Percentiles rank a stretch among this genome's conserved stretches.
phyloP scores from a whole-genome alignment of 129 eudicot species.

The Arctium minus region DNA sequence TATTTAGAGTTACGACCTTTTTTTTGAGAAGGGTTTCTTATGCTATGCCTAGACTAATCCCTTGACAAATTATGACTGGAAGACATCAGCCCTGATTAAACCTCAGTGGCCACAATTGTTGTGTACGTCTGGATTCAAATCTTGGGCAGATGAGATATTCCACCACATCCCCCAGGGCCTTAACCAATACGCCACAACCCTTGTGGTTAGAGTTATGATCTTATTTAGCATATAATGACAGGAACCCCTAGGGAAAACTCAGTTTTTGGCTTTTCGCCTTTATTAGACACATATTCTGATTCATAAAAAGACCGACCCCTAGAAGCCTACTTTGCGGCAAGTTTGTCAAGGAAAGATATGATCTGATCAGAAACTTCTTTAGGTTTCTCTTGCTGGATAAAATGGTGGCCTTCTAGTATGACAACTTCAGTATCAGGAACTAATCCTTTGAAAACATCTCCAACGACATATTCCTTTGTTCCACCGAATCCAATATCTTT shows the following conservation, averaged over 20 bases:
- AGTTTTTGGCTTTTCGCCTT: neutral
- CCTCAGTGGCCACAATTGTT: too few relatives aligned
- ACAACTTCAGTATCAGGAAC: slow-evolving; percentile 26
- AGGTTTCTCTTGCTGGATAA: slow-evolving; percentile 24
- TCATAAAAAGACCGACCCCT: neutral
- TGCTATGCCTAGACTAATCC: too few relatives aligned
- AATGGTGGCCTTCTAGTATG: slow-evolving; percentile 21
- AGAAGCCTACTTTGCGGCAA: neutral
- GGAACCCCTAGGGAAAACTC: neutral
- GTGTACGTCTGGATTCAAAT: too few relatives aligned
- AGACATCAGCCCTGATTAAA: too few relatives aligned
- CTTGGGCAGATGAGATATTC: too few relatives aligned
- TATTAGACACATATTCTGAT: neutral
- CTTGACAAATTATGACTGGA: too few relatives aligned
- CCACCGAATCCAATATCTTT: slow-evolving; percentile 17
- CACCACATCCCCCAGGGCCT: too few relatives aligned
- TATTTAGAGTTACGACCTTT: neutral
- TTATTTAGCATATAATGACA: neutral
- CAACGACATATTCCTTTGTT: slow-evolving; percentile 8
- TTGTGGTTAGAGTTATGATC: neutral
- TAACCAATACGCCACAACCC: too few relatives aligned
- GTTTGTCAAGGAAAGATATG: slow-evolving; percentile 12
- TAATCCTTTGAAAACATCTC: slow-evolving; percentile 11
- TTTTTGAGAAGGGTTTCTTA: too few relatives aligned
- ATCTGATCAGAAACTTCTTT: slow-evolving; percentile 22